Percentiles rank a stretch among this genome's conserved stretches.
phyloP scores from a whole-genome alignment of 129 eudicot species.

The Pulicaria dysenterica region DNA sequence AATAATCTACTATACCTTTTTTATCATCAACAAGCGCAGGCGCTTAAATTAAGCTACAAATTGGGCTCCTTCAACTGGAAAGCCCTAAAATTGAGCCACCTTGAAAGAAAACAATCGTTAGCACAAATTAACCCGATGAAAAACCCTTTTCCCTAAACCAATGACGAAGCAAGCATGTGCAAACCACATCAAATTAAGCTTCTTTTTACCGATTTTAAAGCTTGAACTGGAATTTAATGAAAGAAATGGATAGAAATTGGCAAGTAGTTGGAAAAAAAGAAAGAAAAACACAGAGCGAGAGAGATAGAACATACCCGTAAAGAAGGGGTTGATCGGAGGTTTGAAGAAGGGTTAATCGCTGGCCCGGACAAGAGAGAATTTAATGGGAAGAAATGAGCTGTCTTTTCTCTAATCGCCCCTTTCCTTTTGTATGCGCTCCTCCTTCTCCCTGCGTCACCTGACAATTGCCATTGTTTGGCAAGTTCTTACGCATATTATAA shows the following conservation, averaged over 20 bases:
- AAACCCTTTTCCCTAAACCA: conserved; percentile 17
- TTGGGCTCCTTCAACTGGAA: neutral
- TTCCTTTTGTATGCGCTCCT: conserved; percentile 25
- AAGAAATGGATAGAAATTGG: neutral
- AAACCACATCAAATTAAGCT: conserved; percentile 17
- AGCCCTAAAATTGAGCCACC: conserved; percentile 8
- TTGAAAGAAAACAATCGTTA: conserved; percentile 3
- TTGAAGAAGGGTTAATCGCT: conserved; percentile 25
- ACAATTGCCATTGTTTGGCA: conserved; percentile 11
- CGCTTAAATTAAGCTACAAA: conserved; percentile 26
- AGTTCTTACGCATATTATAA: conserved; percentile 12
- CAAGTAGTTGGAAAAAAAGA: neutral
- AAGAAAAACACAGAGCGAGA: neutral
- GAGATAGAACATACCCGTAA: neutral
- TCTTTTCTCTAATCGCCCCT: conserved; percentile 7
- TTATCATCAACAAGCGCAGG: conserved; percentile 27
- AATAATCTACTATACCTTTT: conserved; percentile 15
- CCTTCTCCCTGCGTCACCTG: neutral
- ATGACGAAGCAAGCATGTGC: neutral
- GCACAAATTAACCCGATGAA: conserved; percentile 18
- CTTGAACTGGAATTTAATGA: neutral
- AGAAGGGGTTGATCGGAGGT: conserved; percentile 26
- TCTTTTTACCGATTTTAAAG: neutral
- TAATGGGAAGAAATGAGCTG: conserved; percentile 4
- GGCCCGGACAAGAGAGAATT: conserved; percentile 18